Evolutionary conservation across 495 filamentous ascomycete genomes (phyloP).

Genomic region (Coniosporium apollinis): DNA sequence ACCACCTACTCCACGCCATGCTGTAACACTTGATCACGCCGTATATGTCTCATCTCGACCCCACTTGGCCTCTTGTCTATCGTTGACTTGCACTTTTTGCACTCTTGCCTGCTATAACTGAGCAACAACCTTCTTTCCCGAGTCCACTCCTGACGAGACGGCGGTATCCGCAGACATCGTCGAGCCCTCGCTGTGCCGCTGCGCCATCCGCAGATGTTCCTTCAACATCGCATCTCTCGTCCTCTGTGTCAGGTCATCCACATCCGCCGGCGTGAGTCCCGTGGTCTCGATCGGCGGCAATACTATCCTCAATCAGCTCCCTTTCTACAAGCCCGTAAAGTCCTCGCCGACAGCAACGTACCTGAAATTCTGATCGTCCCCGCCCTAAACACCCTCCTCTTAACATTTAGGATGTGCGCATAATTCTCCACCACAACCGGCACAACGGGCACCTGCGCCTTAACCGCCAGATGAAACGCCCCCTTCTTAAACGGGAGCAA

Average conservation of each 20-base stretch:
- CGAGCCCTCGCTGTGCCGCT: too few species aligned
- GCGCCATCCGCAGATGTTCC: conserved; percentile 48
- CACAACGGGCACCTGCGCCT: conserved; percentile 85
- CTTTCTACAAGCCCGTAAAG: background rate
- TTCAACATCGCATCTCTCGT: conserved; percentile 67
- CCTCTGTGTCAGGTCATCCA: conserved; percentile 54
- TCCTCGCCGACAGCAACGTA: conserved; percentile 19
- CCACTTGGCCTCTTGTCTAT: too few species aligned
- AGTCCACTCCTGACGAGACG: too few species aligned
- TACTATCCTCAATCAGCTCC: conserved; percentile 30
- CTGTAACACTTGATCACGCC: too few species aligned
- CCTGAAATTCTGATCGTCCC: conserved; percentile 72
- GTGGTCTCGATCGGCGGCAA: conserved; percentile 74
- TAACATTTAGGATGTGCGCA: conserved; percentile 58
- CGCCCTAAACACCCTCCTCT: conserved; percentile 47
- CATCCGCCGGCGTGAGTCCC: conserved; percentile 59
- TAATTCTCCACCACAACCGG: conserved; percentile 83
- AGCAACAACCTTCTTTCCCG: too few species aligned
- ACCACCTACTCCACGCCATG: too few species aligned
- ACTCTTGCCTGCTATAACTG: too few species aligned
- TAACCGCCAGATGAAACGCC: conserved; percentile 87
- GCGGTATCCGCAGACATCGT: too few species aligned
- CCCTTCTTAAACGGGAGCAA: conserved; percentile 94
- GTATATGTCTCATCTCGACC: too few species aligned
- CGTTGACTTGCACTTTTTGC: too few species aligned